phyloP scores from a whole-genome alignment of 2,329 filamentous ascomycete species.

The Cercospora zeae-maydis region DNA sequence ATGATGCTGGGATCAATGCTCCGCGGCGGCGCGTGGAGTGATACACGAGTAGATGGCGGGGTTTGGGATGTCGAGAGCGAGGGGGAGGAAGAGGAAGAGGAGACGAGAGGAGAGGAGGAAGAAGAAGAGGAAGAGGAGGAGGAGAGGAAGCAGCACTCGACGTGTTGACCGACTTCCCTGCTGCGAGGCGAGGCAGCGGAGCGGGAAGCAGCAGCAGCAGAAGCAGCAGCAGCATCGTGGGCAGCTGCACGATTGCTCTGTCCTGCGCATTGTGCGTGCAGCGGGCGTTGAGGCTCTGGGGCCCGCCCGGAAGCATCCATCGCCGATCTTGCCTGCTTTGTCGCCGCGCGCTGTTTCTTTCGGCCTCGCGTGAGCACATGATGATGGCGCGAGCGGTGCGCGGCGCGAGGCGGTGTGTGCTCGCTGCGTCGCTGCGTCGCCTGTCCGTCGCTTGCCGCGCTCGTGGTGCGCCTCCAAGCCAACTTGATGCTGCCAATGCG shows the following conservation, averaged over 20 bases:
- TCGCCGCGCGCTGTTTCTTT: neutral
- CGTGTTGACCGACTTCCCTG: constrained; percentile 1
- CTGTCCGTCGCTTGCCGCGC: neutral
- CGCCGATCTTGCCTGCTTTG: constrained; percentile 13
- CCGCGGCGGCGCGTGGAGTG: neutral
- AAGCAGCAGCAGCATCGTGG: neutral
- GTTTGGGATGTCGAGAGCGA: neutral
- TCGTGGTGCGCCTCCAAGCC: neutral
- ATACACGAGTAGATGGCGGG: neutral
- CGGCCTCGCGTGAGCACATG: constrained; percentile 8
- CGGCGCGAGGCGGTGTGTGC: neutral
- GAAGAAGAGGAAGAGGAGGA: neutral
- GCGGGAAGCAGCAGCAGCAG: neutral
- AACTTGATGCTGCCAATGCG: neutral
- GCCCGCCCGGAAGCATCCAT: constrained; percentile 1
- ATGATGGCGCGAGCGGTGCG: neutral
- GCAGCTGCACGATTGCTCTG: neutral
- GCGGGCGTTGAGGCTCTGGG: constrained; percentile 8
- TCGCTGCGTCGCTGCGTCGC: neutral
- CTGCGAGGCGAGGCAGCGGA: neutral
- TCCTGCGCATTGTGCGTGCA: neutral
- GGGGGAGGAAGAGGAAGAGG: neutral
- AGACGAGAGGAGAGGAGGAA: neutral
- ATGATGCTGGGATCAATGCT: constrained; percentile 11
- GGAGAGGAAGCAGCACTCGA: neutral